A percentile compares a stretch with the other conserved stretches of the same genome.
phyloP scores from a whole-genome alignment of 495 filamentous ascomycete genomes.

The Penicillium taxi region DNA sequence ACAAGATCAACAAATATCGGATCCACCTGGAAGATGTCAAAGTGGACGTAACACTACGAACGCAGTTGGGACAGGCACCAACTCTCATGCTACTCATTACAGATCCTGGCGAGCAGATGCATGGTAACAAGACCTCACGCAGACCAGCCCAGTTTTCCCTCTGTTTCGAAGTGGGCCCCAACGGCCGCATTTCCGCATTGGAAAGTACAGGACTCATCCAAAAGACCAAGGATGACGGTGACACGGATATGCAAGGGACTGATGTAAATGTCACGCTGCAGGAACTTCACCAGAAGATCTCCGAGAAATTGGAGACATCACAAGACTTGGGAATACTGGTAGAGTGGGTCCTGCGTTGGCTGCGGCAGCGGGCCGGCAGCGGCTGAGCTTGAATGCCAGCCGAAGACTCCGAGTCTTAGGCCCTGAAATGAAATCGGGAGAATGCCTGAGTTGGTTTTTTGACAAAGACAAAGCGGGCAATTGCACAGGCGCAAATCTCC shows the following conservation, averaged over 20 bases:
- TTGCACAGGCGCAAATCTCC: no score
- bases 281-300: conserved; percentile 34
- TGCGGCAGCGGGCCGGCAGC: conserved; percentile 21
- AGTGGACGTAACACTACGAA: conserved; percentile 39
- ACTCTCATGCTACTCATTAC: conserved; percentile 38
- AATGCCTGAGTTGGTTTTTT: no score
- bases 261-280: conserved; percentile 20
- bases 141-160: conserved; percentile 24
- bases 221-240: conserved; percentile 11
- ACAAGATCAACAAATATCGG: background rate
- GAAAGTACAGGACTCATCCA: conserved; percentile 27
- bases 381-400: conserved; percentile 12
- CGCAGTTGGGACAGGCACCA: conserved; percentile 37
- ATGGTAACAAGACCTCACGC: background rate
- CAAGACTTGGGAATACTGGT: conserved; percentile 52
- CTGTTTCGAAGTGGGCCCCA: conserved; percentile 52
- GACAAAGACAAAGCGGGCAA: no score
- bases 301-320: conserved; percentile 34
- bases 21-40: conserved; percentile 23
- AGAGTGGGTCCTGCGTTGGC: conserved; percentile 43
- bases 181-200: conserved; percentile 47
- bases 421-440: no score
- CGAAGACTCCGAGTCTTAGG: background rate
- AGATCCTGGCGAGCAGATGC: conserved; percentile 10
- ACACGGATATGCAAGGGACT: conserved; percentile 17